phyloP scores from a whole-genome alignment of 305 asterid genomes.

The Lippia alba region DNA sequence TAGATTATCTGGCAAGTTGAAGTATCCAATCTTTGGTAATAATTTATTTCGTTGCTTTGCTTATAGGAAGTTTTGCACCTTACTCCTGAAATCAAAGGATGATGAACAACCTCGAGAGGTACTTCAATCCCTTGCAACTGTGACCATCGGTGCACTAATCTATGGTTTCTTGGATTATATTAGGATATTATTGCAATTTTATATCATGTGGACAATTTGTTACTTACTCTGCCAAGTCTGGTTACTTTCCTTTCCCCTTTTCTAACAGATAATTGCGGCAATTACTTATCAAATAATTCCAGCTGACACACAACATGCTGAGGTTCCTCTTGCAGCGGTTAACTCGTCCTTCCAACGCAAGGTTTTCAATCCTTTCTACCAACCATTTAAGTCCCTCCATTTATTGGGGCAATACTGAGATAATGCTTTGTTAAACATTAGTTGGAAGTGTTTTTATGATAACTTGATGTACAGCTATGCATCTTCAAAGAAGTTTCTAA shows the following conservation, averaged over 20 bases:
- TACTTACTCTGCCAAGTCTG: neutral
- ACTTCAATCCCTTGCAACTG: constrained; percentile 31
- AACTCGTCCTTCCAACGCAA: constrained; percentile 63
- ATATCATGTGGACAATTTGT: neutral
- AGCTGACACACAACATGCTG: constrained; percentile 85
- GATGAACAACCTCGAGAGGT: constrained; percentile 58
- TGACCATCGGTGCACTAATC: neutral
- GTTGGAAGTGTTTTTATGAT: neutral
- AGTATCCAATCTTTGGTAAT: constrained; percentile 3
- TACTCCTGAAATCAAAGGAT: constrained; percentile 59
- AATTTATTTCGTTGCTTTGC: constrained; percentile 1
- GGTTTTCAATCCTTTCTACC: constrained; percentile 47
- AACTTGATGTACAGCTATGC: neutral
- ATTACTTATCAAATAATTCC: constrained; percentile 84
- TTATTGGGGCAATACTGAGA: constrained; percentile 25
- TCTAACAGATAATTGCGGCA: constrained; percentile 74
- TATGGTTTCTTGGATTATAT: constrained; percentile 24
- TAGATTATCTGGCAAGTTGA: neutral
- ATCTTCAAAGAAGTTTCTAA: constrained; percentile 15
- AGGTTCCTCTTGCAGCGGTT: constrained; percentile 93
- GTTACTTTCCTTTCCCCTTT: constrained; percentile 21
- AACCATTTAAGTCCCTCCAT: constrained; percentile 15
- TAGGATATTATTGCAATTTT: constrained; percentile 4
- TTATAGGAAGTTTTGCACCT: constrained; percentile 82
- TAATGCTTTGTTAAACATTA: neutral